Conservation (phyloP, 768 basidiomycete species). For the Roridomyces roridus region DNA sequence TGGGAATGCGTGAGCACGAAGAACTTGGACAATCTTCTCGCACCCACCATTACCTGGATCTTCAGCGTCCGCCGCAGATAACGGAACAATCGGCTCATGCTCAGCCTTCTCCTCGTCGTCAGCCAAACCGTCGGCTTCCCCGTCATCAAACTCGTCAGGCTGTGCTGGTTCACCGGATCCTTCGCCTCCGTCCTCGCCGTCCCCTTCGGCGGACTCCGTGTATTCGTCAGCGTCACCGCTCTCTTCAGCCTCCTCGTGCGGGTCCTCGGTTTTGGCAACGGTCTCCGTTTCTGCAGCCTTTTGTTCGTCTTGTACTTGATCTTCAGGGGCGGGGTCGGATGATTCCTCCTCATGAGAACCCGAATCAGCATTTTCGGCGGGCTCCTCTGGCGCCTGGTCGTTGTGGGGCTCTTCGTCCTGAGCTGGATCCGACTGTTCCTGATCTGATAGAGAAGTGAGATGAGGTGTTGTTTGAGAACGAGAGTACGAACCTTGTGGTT, state of each 20-base stretch:
- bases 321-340: not conserved
- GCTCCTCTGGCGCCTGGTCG: slow-evolving; percentile 8
- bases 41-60: slow-evolving; percentile 23
- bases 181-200: slow-evolving; percentile 13
- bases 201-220: slow-evolving; percentile 9
- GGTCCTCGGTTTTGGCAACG: not conserved
- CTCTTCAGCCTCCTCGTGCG: slow-evolving; percentile 4
- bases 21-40: not conserved
- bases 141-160: slow-evolving; percentile 14
- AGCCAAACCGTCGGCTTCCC: slow-evolving; percentile 9
- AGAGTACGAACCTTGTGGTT: slow-evolving; percentile 12
- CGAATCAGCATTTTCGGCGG: not conserved
- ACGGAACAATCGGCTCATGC: slow-evolving; percentile 13
- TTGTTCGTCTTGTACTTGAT: not conserved
- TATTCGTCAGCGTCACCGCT: slow-evolving; percentile 8
- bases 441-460: not conserved
- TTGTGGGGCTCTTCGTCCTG: slow-evolving; percentile 2
- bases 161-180: slow-evolving; percentile 18
- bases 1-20: not conserved
- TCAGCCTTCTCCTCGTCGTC: slow-evolving; percentile 18
- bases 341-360: not conserved
- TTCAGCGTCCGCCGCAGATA: slow-evolving; percentile 10
- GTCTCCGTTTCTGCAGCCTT: slow-evolving; percentile 1
- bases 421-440: not conserved
- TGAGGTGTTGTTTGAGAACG: not conserved